Percentiles rank a stretch among this genome's conserved stretches.
phyloP scores from a whole-genome alignment of 2,329 filamentous ascomycete genomes.

The Cadophora malorum region DNA sequence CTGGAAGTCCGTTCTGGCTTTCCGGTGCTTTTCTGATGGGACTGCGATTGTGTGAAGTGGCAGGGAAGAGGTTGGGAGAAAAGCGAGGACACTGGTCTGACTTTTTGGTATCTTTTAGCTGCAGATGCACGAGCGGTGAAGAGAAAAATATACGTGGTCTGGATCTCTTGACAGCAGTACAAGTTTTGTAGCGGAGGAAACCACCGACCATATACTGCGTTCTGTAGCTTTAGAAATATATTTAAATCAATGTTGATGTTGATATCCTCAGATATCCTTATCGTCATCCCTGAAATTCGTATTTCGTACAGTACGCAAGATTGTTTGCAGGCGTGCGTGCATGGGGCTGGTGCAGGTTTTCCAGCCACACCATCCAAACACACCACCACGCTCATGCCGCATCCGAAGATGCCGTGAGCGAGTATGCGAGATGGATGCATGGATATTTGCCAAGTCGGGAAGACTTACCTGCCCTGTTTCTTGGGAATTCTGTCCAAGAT shows the following conservation, averaged over 20 bases:
- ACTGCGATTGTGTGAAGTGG: background rate
- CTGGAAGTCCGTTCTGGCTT: background rate
- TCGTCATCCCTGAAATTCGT: background rate
- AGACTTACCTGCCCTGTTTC: conserved; percentile 10
- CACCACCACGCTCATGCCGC: background rate
- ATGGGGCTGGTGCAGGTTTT: conserved; percentile 12
- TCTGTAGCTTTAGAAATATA: background rate
- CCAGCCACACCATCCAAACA: conserved; percentile 11
- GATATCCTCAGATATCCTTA: background rate
- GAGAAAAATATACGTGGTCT: background rate
- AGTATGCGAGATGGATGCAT: background rate
- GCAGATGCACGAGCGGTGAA: conserved; percentile 3
- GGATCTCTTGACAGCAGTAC: background rate
- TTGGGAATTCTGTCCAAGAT: background rate
- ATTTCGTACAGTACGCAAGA: background rate
- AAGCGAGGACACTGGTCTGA: background rate
- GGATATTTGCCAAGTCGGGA: conserved; percentile 15
- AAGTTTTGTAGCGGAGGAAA: no score
- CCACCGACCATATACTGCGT: no score
- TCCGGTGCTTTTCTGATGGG: background rate
- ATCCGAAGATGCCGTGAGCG: conserved; percentile 10
- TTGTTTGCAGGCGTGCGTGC: background rate
- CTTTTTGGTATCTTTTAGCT: background rate
- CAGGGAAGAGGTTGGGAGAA: conserved; percentile 17
- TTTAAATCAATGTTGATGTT: background rate